These are phyloP conservation scores for Mycena polygramma DNA, from an alignment of 768 basidiomycete genomes.

Conservation along the genomic window DNA sequence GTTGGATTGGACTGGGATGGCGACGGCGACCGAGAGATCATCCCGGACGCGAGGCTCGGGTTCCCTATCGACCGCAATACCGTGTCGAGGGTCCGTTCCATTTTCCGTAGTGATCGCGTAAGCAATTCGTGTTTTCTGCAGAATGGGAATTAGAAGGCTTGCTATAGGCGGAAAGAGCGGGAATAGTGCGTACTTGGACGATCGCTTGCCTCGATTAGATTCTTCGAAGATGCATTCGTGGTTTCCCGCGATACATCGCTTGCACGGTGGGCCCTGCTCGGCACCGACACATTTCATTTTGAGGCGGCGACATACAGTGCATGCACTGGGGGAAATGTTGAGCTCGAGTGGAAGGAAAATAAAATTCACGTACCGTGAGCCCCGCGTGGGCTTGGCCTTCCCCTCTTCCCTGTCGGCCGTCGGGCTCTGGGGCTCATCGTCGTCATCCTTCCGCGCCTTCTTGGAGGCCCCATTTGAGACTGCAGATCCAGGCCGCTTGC, in stretches of 20 bases:
- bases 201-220: conserved; percentile 93
- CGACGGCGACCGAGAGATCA: conserved; percentile 87
- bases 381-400: conserved; percentile 88
- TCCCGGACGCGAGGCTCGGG: conserved; percentile 80
- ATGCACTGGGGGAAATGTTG: conserved; percentile 70
- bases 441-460: conserved; percentile 74
- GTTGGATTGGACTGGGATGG: conserved; percentile 71
- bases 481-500: conserved; percentile 75
- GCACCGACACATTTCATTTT: conserved; percentile 96
- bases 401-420: conserved; percentile 70
- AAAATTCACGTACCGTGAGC: conserved; percentile 73
- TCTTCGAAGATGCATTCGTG: conserved; percentile 98
- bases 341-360: conserved; percentile 30
- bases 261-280: conserved; percentile 92
- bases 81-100: conserved; percentile 94
- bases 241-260: conserved; percentile 81
- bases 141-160: conserved; percentile 46
- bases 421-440: conserved; percentile 62
- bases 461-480: conserved; percentile 60
- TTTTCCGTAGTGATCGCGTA: conserved; percentile 85
- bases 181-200: conserved; percentile 70
- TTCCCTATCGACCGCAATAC: conserved; percentile 91
- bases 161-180: conserved; percentile 36
- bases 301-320: conserved; percentile 90
- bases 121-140: conserved; percentile 86